These are phyloP conservation scores for Aspergillus niger DNA, from an alignment of 2,329 filamentous ascomycete species.

Conservation along the genomic window DNA sequence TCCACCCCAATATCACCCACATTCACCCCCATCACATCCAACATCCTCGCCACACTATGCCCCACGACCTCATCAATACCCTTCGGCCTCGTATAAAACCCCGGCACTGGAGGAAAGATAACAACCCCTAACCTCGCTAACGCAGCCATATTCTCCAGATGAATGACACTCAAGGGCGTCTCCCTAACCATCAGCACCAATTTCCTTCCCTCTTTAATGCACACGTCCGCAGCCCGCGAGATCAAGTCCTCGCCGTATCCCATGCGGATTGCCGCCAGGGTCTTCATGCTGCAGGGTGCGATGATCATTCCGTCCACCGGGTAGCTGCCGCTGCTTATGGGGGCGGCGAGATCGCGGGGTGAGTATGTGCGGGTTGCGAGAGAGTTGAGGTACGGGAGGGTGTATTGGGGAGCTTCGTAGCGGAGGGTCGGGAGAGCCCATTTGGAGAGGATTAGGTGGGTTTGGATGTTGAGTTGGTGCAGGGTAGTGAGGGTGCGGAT, in stretches of 20 bases:
- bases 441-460: constrained; percentile 30
- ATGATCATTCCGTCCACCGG: constrained; percentile 47
- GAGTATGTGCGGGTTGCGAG: constrained; percentile 20
- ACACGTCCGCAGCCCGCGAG: constrained; percentile 45
- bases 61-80: constrained; percentile 40
- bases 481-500: constrained; percentile 30
- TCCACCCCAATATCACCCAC: constrained; percentile 29
- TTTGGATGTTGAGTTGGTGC: constrained; percentile 27
- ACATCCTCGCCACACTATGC: constrained; percentile 46
- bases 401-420: constrained; percentile 20
- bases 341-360: constrained; percentile 27
- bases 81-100: constrained; percentile 38
- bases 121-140: constrained; percentile 31
- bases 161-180: constrained; percentile 31
- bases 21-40: constrained; percentile 38
- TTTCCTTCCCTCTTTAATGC: constrained; percentile 43
- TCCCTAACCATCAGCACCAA: constrained; percentile 43
- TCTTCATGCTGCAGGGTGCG: constrained; percentile 49
- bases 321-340: constrained; percentile 25
- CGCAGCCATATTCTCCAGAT: constrained; percentile 10
- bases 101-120: constrained; percentile 44
- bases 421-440: constrained; percentile 32
- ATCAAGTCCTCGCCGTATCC: constrained; percentile 49
- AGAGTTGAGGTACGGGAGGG: constrained; percentile 8
- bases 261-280: constrained; percentile 41